A percentile compares a stretch with the other conserved stretches of the same genome.
These are phyloP conservation scores for Aspergillus indologenus DNA, from an alignment of 495 filamentous ascomycete genomes.

Conservation along the genomic window DNA sequence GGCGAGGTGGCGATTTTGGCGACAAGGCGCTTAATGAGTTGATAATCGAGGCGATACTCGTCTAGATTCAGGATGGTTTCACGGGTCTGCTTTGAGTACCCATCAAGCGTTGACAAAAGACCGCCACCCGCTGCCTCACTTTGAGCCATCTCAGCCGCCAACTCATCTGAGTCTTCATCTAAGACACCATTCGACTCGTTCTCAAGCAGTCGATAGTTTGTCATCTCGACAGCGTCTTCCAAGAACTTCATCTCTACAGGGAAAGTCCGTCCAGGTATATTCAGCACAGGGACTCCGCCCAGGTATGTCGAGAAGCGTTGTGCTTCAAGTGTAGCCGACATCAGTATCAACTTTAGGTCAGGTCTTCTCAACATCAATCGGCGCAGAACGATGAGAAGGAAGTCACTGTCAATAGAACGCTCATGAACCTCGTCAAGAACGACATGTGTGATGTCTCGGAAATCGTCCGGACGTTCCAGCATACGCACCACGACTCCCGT, in stretches of 20 bases:
- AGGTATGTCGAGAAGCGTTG: conserved; percentile 87
- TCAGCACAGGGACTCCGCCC: conserved; percentile 75
- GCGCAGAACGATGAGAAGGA: conserved; percentile 84
- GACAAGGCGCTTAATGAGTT: conserved; percentile 73
- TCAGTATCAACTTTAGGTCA: conserved; percentile 80
- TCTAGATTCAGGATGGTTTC: conserved; percentile 72
- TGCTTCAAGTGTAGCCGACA: conserved; percentile 95
- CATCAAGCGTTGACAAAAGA: conserved; percentile 49
- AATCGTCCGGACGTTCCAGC: conserved; percentile 81
- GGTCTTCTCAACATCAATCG: conserved; percentile 69
- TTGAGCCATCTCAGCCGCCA: conserved; percentile 33
- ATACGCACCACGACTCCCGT: conserved; percentile 94
- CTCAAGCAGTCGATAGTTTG: conserved; percentile 63
- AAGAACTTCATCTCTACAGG: conserved; percentile 84
- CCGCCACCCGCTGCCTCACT: conserved; percentile 36
- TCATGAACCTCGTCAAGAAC: conserved; percentile 96
- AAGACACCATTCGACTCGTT: conserved; percentile 36
- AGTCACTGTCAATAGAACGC: conserved; percentile 91
- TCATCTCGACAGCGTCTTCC: conserved; percentile 86
- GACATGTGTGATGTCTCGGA: conserved; percentile 86
- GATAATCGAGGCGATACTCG: conserved; percentile 83
- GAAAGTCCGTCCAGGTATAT: conserved; percentile 88
- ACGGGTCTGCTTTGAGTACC: conserved; percentile 71
- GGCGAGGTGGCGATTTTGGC: conserved; percentile 66
- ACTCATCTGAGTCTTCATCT: conserved; percentile 48